A percentile compares a stretch with the other conserved stretches of the same genome.
These are phyloP conservation scores for Aureobasidium melanogenum DNA, from an alignment of 2,329 filamentous ascomycete species.

Conservation along the genomic window DNA sequence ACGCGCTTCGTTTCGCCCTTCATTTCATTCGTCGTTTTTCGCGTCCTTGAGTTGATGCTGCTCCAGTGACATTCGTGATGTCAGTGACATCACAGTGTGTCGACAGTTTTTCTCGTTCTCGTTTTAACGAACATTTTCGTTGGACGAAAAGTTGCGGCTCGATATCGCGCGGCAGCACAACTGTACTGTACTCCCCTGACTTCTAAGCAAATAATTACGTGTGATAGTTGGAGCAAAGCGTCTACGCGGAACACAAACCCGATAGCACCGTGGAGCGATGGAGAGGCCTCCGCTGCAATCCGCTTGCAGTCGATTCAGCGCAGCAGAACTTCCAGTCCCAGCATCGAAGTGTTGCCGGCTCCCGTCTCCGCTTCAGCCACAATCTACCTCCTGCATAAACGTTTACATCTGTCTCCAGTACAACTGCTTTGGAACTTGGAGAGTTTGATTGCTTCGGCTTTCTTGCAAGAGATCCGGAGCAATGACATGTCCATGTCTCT, in stretches of 20 bases:
- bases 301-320: background rate
- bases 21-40: conserved; percentile 2
- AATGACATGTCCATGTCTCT: background rate
- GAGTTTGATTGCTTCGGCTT: background rate
- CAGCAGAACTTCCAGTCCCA: background rate
- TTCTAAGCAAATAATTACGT: background rate
- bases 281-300: background rate
- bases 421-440: background rate
- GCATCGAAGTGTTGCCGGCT: background rate
- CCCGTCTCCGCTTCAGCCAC: background rate
- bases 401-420: background rate
- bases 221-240: background rate
- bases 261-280: background rate
- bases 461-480: background rate
- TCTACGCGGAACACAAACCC: background rate
- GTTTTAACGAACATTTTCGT: background rate
- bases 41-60: background rate
- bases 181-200: background rate
- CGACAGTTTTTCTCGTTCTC: conserved; percentile 1
- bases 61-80: background rate
- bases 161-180: background rate
- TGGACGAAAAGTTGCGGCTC: background rate
- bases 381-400: conserved; percentile 1
- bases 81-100: background rate
- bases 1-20: background rate